These are phyloP conservation scores for Camellia japonica DNA, from an alignment of 148 eudicot genomes.

Conservation along the genomic window DNA sequence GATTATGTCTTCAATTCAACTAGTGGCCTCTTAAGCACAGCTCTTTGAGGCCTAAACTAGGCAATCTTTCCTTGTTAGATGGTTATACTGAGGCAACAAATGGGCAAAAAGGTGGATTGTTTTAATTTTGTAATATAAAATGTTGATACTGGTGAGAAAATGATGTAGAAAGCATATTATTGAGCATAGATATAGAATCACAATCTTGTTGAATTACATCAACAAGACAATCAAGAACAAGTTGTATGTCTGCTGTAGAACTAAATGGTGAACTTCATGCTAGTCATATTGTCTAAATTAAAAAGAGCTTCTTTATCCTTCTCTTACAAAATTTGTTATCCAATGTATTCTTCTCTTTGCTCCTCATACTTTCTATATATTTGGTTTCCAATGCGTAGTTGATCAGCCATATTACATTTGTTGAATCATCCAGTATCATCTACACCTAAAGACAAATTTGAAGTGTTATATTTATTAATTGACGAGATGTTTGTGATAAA, in stretches of 20 bases:
- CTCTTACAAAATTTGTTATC: background rate
- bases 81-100: too few relatives aligned
- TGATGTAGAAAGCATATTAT: background rate
- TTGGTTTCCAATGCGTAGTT: background rate
- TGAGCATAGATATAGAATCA: background rate
- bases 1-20: background rate
- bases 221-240: background rate
- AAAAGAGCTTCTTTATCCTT: background rate
- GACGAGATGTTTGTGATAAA: background rate
- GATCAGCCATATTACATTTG: background rate
- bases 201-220: background rate
- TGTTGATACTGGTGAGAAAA: too few relatives aligned
- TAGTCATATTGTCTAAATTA: background rate
- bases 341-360: background rate
- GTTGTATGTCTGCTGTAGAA: background rate
- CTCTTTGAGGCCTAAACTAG: too few relatives aligned
- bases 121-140: too few relatives aligned
- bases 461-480: too few relatives aligned
- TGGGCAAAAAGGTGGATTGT: too few relatives aligned
- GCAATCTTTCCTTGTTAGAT: too few relatives aligned
- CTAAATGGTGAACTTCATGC: background rate
- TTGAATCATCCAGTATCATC: background rate
- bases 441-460: too few relatives aligned
- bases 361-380: background rate
- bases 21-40: too few relatives aligned